Evolutionary conservation across 1,284 basidiomycete species (phyloP).

Genomic region (Sanghuangporus weigelae): DNA sequence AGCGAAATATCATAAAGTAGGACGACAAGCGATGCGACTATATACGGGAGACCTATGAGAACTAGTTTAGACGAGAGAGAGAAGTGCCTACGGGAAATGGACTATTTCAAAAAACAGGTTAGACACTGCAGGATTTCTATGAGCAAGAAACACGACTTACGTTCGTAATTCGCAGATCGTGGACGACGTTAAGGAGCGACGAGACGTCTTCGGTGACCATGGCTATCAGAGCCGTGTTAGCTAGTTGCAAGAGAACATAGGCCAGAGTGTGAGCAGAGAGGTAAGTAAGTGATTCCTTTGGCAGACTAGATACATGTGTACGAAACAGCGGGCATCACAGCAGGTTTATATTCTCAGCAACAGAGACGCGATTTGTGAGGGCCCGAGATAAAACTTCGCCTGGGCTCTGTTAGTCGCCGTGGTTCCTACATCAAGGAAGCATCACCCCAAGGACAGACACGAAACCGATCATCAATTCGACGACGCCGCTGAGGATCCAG

Average conservation of each 20-base stretch:
- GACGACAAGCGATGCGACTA: slow-evolving; percentile 7
- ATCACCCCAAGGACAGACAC: no score
- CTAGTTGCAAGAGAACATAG: not conserved
- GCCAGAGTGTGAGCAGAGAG: not conserved
- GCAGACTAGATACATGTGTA: not conserved
- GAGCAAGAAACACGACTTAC: not conserved
- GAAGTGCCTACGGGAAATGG: not conserved
- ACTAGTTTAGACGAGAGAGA: not conserved
- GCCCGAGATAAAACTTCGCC: not conserved
- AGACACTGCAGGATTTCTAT: not conserved
- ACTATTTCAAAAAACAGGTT: not conserved
- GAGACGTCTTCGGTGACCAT: not conserved
- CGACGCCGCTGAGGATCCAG: not conserved
- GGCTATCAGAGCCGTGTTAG: not conserved
- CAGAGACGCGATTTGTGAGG: not conserved
- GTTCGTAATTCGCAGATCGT: slow-evolving; percentile 10
- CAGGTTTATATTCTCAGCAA: not conserved
- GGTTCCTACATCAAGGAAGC: not conserved
- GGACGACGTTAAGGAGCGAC: not conserved
- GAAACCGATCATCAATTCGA: not conserved
- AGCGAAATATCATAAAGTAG: slow-evolving; percentile 9
- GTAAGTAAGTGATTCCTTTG: not conserved
- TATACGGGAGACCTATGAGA: not conserved
- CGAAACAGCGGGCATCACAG: not conserved
- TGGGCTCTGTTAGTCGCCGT: not conserved